Percentiles rank a stretch among this genome's conserved stretches.
Conservation (phyloP, 768 basidiomycete species). For the Rhizopogon salebrosus region DNA sequence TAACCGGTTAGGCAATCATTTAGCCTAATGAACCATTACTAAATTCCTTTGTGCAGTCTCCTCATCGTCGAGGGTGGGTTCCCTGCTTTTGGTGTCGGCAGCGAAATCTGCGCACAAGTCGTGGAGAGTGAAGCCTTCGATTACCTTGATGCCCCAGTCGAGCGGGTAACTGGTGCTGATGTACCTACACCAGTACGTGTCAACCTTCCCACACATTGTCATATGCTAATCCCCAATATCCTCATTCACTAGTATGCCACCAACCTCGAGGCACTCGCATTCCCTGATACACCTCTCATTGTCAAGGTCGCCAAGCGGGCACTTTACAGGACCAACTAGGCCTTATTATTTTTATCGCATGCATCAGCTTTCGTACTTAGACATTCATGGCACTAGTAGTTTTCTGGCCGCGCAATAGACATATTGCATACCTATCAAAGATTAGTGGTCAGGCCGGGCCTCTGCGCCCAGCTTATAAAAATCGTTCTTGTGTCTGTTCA, state of each 20-base stretch:
- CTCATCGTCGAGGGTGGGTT: constrained; percentile 97
- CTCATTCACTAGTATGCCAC: constrained; percentile 71
- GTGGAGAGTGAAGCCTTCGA: constrained; percentile 97
- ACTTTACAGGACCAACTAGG: constrained; percentile 78
- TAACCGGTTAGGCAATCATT: constrained; percentile 57
- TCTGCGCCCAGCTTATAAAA: neutral
- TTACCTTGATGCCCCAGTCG: constrained; percentile 97
- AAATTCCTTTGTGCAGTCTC: constrained; percentile 44
- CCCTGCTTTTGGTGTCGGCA: constrained; percentile 97
- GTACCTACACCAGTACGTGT: constrained; percentile 88
- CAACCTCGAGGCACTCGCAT: constrained; percentile 83
- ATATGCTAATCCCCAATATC: constrained; percentile 8
- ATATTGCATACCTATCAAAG: neutral
- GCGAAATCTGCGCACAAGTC: constrained; percentile 97
- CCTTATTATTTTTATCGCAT: constrained; percentile 7
- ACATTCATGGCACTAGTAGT: constrained; percentile 12
- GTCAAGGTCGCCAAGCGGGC: constrained; percentile 94
- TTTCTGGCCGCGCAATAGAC: constrained; percentile 14
- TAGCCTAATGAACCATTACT: neutral
- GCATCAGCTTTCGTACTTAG: constrained; percentile 10
- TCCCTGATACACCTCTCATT: constrained; percentile 90
- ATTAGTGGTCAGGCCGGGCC: neutral
- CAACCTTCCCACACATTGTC: constrained; percentile 1
- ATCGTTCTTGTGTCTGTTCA: neutral
- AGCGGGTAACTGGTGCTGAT: constrained; percentile 96